Conservation (phyloP, 768 basidiomycete genomes). For the Rhodocollybia butyracea region DNA sequence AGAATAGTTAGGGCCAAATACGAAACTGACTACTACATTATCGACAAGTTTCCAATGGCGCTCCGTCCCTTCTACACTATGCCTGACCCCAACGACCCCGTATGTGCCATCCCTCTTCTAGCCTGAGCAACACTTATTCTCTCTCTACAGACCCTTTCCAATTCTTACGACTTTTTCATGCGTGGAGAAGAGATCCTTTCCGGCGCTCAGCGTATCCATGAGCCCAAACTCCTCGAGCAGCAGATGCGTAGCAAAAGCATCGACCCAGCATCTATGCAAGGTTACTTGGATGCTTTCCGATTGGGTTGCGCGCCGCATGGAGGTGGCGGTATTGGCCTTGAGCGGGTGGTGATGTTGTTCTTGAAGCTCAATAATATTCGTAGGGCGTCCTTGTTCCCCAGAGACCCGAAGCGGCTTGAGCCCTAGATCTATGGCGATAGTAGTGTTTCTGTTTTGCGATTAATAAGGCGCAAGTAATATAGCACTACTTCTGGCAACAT, state of each 20-base stretch:
- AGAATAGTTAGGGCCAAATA: conserved; percentile 89
- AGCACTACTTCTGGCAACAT: too few species aligned
- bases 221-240: conserved; percentile 73
- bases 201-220: conserved; percentile 97
- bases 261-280: conserved; percentile 88
- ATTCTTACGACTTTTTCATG: conserved; percentile 99
- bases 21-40: conserved; percentile 97
- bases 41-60: conserved; percentile 97
- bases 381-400: conserved; percentile 89
- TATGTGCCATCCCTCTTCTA: conserved; percentile 30
- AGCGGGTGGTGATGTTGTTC: conserved; percentile 97
- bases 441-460: too few species aligned
- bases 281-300: conserved; percentile 91
- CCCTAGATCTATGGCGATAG: conserved; percentile 45
- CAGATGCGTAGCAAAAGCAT: conserved; percentile 87
- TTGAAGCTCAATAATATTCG: conserved; percentile 95
- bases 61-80: conserved; percentile 99
- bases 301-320: conserved; percentile 96
- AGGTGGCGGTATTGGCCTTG: conserved; percentile 93
- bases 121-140: conserved; percentile 6
- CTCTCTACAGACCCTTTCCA: conserved; percentile 72
- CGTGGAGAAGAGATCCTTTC: conserved; percentile 98
- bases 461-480: too few species aligned
- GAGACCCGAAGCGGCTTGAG: conserved; percentile 93
- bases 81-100: conserved; percentile 91